A percentile compares a stretch with the other conserved stretches of the same genome.
These are phyloP conservation scores for Piper betle DNA, from an alignment of 164 flowering plant species.

Conservation along the genomic window DNA sequence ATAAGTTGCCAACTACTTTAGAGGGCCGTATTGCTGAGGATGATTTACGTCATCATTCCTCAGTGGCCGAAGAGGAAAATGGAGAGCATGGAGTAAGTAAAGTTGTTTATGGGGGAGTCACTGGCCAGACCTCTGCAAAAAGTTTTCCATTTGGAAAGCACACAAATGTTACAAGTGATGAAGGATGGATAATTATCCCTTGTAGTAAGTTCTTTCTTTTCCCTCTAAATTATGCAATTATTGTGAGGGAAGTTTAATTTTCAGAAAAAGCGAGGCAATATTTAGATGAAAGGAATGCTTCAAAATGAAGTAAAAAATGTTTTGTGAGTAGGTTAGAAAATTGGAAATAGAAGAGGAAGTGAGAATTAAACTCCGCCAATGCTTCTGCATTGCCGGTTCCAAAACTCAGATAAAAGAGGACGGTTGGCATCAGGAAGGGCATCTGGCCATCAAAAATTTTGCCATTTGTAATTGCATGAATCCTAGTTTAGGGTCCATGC, in stretches of 20 bases:
- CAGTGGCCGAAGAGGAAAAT: slow-evolving; percentile 18
- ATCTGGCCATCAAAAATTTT: no score
- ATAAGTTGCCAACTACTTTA: slow-evolving; percentile 33
- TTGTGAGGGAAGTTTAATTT: not conserved
- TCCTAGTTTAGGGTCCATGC: no score
- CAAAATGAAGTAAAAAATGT: not conserved
- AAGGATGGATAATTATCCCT: slow-evolving; percentile 87
- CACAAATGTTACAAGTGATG: slow-evolving; percentile 58
- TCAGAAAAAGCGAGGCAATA: not conserved
- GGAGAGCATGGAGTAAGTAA: slow-evolving; percentile 20
- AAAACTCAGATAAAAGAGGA: no score
- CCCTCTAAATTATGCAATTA: slow-evolving; percentile 2
- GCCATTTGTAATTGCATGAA: no score
- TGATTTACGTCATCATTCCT: slow-evolving; percentile 21
- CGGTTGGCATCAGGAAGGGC: no score
- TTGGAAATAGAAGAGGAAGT: no score
- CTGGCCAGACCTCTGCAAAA: slow-evolving; percentile 17
- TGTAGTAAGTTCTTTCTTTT: slow-evolving; percentile 32
- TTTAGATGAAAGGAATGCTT: no score
- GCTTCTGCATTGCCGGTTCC: no score
- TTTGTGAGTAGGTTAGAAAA: not conserved
- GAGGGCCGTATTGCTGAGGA: slow-evolving; percentile 78
- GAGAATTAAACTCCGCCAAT: no score
- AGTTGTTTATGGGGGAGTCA: slow-evolving; percentile 18
- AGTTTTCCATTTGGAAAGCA: slow-evolving; percentile 26